Conservation (phyloP, 305 asterid genomes). For the Fraxinus ornus region DNA sequence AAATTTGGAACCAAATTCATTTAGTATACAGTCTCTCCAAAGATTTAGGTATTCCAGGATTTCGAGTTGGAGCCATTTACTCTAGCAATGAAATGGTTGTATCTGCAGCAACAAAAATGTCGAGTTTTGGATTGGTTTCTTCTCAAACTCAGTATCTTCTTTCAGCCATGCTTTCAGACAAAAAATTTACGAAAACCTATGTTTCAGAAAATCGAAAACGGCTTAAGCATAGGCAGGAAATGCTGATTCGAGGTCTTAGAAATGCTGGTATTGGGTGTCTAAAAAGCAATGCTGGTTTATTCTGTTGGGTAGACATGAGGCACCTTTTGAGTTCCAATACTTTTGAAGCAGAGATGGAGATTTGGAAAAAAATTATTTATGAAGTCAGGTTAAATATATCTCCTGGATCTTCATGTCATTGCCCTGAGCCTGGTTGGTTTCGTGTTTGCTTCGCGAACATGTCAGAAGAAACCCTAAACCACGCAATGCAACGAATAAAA, state of each 20-base stretch:
- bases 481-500: conserved; percentile 56
- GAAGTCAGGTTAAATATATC: conserved; percentile 81
- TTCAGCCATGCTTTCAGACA: conserved; percentile 75
- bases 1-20: conserved; percentile 69
- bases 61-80: conserved; percentile 80
- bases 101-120: conserved; percentile 83
- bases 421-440: conserved; percentile 86
- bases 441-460: conserved; percentile 84
- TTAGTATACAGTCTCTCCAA: conserved; percentile 78
- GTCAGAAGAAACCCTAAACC: conserved; percentile 64
- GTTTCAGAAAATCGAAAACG: conserved; percentile 50
- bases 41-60: conserved; percentile 86
- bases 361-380: conserved; percentile 80
- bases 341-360: conserved; percentile 69
- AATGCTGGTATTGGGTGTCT: conserved; percentile 55
- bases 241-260: conserved; percentile 51
- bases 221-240: conserved; percentile 57
- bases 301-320: conserved; percentile 92
- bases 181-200: conserved; percentile 50
- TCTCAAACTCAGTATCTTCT: conserved; percentile 81
- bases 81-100: conserved; percentile 69
- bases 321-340: conserved; percentile 46
- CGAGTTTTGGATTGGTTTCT: conserved; percentile 78
- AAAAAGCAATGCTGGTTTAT: conserved; percentile 78
- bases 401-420: conserved; percentile 90